Conservation (phyloP, 23 red algal species). For the Rhodosorus marinus region DNA sequence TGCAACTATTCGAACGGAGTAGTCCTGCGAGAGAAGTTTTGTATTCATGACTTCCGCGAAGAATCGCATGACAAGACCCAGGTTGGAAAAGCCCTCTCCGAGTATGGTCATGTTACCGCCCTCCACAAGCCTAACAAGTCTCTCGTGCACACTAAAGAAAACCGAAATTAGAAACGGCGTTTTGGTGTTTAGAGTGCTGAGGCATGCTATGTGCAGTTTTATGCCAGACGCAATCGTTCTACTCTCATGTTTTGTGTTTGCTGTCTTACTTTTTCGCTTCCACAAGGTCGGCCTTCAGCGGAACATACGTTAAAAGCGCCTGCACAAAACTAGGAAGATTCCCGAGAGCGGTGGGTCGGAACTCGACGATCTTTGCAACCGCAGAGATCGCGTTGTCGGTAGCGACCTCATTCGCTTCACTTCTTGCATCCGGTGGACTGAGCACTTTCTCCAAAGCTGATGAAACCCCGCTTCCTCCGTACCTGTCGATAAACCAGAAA, state of each 20-base stretch:
- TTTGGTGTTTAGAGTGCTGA: too few species aligned
- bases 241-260: too few species aligned
- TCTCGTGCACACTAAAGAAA: slow-evolving; percentile 34
- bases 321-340: slow-evolving; percentile 4
- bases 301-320: slow-evolving; percentile 38
- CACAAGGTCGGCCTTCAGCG: slow-evolving; percentile 34
- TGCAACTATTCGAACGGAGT: slow-evolving; percentile 8
- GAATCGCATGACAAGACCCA: slow-evolving; percentile 24
- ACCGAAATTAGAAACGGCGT: too few species aligned
- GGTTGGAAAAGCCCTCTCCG: slow-evolving; percentile 15
- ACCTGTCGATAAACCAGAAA: too few species aligned
- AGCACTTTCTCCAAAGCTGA: slow-evolving; percentile 24
- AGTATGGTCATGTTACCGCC: slow-evolving; percentile 11
- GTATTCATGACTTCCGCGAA: slow-evolving; percentile 20
- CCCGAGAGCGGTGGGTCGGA: slow-evolving; percentile 18
- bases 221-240: too few species aligned
- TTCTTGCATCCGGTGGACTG: slow-evolving; percentile 16
- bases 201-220: too few species aligned
- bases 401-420: slow-evolving; percentile 15
- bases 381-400: slow-evolving; percentile 81
- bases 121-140: slow-evolving; percentile 27
- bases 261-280: slow-evolving; percentile 63
- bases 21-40: slow-evolving; percentile 9
- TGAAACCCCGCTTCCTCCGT: slow-evolving; percentile 3
- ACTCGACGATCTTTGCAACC: slow-evolving; percentile 47